Percentiles rank a stretch among this genome's conserved stretches.
These are phyloP conservation scores for Dryas drummondii DNA, from an alignment of 306 rosid genomes.

Conservation along the genomic window DNA sequence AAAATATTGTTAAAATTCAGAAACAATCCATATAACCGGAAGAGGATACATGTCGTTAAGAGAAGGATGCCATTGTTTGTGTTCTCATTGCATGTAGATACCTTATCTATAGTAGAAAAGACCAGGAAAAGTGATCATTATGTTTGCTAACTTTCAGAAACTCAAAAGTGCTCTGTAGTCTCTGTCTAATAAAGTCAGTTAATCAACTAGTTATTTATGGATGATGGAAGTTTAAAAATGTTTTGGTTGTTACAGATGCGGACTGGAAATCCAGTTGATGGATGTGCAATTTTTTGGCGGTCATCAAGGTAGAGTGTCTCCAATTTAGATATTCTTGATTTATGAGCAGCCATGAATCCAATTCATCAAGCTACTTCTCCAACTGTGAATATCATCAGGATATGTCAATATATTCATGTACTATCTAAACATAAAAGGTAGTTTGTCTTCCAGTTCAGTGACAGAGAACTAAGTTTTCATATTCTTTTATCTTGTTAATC, in stretches of 20 bases:
- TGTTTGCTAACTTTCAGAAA: neutral
- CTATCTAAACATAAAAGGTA: neutral
- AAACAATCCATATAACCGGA: neutral
- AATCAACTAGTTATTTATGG: neutral
- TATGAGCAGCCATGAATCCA: neutral
- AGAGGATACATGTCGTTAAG: constrained; percentile 6
- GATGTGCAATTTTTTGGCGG: constrained; percentile 95
- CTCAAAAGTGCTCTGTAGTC: neutral
- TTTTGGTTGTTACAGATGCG: constrained; percentile 73
- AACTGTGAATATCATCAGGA: neutral
- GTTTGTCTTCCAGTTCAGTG: neutral
- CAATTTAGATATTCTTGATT: neutral
- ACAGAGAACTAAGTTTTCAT: neutral
- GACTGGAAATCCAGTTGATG: constrained; percentile 79
- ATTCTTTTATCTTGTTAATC: neutral
- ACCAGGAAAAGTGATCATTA: neutral
- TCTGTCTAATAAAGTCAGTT: neutral
- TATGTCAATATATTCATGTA: neutral
- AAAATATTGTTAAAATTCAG: neutral
- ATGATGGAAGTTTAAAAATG: constrained; percentile 34
- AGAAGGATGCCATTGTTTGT: constrained; percentile 5
- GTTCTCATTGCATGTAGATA: neutral
- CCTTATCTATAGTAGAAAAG: neutral
- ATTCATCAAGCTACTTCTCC: neutral
- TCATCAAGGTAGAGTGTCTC: constrained; percentile 61